A percentile compares a stretch with the other conserved stretches of the same genome.
Evolutionary conservation across 495 filamentous ascomycete genomes (phyloP).

Genomic region (Lophiotrema nucula): DNA sequence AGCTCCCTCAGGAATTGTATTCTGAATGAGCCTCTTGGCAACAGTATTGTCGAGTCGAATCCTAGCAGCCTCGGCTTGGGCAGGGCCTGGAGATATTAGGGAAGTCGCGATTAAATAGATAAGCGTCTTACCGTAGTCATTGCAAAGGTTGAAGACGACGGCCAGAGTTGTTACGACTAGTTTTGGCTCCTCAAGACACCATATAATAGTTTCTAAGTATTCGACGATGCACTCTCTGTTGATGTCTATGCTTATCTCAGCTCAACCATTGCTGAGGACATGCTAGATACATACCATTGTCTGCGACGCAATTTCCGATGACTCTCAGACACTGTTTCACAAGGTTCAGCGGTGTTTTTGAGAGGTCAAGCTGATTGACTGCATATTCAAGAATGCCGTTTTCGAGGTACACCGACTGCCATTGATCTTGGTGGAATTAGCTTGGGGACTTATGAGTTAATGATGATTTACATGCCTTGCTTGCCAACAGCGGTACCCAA

Average conservation of each 20-base stretch:
- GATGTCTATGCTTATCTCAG: conserved; percentile 9
- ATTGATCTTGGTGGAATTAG: conserved; percentile 7
- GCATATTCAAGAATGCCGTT: conserved; percentile 16
- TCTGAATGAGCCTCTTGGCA: not conserved
- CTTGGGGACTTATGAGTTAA: not conserved
- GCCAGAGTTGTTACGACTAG: conserved; percentile 20
- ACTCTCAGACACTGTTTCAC: conserved; percentile 30
- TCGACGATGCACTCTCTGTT: conserved; percentile 13
- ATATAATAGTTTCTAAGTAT: conserved; percentile 1
- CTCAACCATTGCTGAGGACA: not conserved
- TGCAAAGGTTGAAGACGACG: conserved; percentile 30
- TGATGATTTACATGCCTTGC: conserved; percentile 4
- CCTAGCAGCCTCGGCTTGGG: conserved; percentile 21
- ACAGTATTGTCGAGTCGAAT: conserved; percentile 23
- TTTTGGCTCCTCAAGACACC: conserved; percentile 8
- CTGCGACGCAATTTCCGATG: conserved; percentile 32
- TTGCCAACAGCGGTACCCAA: conserved; percentile 26
- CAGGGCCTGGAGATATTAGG: conserved; percentile 19
- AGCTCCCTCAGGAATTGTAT: conserved; percentile 20
- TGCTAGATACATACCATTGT: conserved; percentile 20
- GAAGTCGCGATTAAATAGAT: not conserved
- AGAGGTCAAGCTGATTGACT: conserved; percentile 10
- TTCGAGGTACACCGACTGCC: conserved; percentile 15
- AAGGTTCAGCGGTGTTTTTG: not conserved
- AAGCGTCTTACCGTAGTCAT: conserved; percentile 27